Evolutionary conservation across 805 yeast genomes (phyloP), one percentile per base, ranked within the genome.

Genomic region (Ogataea philodendri): DNA sequence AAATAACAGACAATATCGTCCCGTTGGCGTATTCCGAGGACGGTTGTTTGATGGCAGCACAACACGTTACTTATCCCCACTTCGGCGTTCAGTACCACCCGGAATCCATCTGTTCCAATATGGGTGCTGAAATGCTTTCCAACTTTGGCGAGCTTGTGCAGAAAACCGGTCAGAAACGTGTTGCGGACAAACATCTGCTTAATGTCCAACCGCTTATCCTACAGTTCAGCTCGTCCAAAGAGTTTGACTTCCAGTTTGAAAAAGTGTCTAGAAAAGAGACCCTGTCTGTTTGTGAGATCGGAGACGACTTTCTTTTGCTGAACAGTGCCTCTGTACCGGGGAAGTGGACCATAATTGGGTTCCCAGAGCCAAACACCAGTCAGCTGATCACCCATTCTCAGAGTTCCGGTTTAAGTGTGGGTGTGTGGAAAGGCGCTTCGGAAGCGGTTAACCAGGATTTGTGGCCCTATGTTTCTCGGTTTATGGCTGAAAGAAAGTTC

Each of bases 51-150:
- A 93, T 93, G 99, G 96, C 95, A 1, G 93, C 73, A 0, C 72
- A 65, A 52, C 89, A 85, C 51, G 46, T 31, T 0, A 13, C 22
- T 0, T 60, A 63, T 14, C 97, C 97, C 0, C 84, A 83, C 64
- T 90, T 69, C 57, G 98, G 96, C 1, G 97, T 93, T 2, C 99
- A 93, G 53, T 94, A 89, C 53, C 99, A 93, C 53, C 98, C 98
- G 0, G 99, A 93, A 54, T 87, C 96, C 1, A 77, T 90, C 24
- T 86, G 96, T 49, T 87, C 97, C 0, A 65, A 69, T 9, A 49
- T 63, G 30, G 98, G 98, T 2, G 67, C 54, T 2, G 50, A 56
- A 8, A 56, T 93, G 33, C 58, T 89, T 4, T 44, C 49, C 7
- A 84, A 84, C 53, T 90, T 90, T 55, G 76, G 81, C 69, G 19